Base-by-base conservation (phyloP, 202 grass and related monocot genomes). In the Brachypodium distachyon region DNA sequence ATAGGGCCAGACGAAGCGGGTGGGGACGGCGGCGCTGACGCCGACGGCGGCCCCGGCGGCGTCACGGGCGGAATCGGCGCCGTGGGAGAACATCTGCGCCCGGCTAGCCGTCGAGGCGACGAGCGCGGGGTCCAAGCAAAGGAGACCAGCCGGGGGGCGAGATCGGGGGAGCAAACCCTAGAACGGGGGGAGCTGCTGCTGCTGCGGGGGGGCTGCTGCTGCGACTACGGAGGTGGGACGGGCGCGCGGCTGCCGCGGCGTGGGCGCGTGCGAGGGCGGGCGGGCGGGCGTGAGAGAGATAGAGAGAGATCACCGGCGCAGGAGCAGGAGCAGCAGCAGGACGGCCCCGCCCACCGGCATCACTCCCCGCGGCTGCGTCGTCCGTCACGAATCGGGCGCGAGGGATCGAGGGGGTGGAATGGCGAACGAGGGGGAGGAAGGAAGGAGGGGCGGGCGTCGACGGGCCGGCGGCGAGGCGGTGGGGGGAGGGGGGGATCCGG, bases 1-100 rank as follows among this genome's bases (percentile, higher is more conserved):
- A 48, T 99, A 92, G 18, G 96, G 87, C 96, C 96, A 99, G 1
- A 93, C 85, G 56, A 99, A 93, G 44, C 89, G 80, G 29, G 89
- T 69, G 1, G 85, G 87, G 59, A 96, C 69, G 57, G 58, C 27
- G 10, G 42, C 12, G 43, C 77, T 82, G 42, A 91, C 89, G 44
- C 75, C 76, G 52, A 80, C 84, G 61, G 38, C 64, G 54, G 34
- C 70, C 16, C 5, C 55, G 14, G 63, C 55, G 43, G 82, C 76
- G 13, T 92, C 89, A 52, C 73, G 82, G 32, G 74, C 77, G 73
- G 87, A 79, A 85, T 96, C 92, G 65, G 89, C 81, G 47, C 74
- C 86, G 42, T 82, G 87, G 43, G 92, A 86, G 50, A 96, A 96
- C 96, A 99, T 99, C 67, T 65, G 67, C 5, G 13, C 32, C 40